Conservation (phyloP, 1,284 basidiomycete genomes). For the Leccinum brunneo-olivaceum region DNA sequence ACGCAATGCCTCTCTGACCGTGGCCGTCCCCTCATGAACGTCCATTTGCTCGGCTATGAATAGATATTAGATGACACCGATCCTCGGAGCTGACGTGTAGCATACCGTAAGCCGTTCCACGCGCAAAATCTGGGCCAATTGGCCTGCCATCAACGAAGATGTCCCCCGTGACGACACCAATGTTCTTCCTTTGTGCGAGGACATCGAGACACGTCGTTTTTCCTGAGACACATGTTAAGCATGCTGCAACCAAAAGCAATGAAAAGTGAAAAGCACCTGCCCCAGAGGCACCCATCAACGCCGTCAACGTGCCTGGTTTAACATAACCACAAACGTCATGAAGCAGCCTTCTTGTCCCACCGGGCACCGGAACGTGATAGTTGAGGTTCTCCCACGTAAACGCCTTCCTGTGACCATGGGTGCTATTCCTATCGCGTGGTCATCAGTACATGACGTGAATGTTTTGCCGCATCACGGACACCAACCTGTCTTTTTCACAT, state of each 20-base stretch:
- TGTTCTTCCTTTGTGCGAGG: slow-evolving; percentile 81
- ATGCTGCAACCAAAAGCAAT: slow-evolving; percentile 10
- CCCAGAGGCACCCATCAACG: slow-evolving; percentile 77
- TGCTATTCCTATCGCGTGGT: slow-evolving; percentile 3
- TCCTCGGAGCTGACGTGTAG: slow-evolving; percentile 17
- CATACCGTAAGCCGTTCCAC: slow-evolving; percentile 69
- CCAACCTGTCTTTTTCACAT: slow-evolving; percentile 18
- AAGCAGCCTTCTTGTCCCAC: slow-evolving; percentile 64
- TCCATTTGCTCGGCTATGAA: slow-evolving; percentile 78
- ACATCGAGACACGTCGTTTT: slow-evolving; percentile 84
- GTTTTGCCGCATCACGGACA: neutral
- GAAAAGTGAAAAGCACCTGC: slow-evolving; percentile 35
- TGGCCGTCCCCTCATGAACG: slow-evolving; percentile 78
- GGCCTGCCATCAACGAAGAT: slow-evolving; percentile 76
- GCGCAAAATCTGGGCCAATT: slow-evolving; percentile 69
- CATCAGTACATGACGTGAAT: slow-evolving; percentile 1
- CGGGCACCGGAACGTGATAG: slow-evolving; percentile 70
- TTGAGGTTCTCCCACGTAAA: slow-evolving; percentile 70
- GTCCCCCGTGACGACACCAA: slow-evolving; percentile 78
- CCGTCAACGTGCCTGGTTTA: slow-evolving; percentile 78
- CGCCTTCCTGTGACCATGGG: slow-evolving; percentile 37
- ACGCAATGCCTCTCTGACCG: slow-evolving; percentile 83
- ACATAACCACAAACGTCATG: slow-evolving; percentile 88
- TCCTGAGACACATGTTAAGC: slow-evolving; percentile 27
- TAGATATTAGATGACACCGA: slow-evolving; percentile 15